Evolutionary conservation across 2,329 filamentous ascomycete species (phyloP).

Genomic region (Aspergillus sp.): DNA sequence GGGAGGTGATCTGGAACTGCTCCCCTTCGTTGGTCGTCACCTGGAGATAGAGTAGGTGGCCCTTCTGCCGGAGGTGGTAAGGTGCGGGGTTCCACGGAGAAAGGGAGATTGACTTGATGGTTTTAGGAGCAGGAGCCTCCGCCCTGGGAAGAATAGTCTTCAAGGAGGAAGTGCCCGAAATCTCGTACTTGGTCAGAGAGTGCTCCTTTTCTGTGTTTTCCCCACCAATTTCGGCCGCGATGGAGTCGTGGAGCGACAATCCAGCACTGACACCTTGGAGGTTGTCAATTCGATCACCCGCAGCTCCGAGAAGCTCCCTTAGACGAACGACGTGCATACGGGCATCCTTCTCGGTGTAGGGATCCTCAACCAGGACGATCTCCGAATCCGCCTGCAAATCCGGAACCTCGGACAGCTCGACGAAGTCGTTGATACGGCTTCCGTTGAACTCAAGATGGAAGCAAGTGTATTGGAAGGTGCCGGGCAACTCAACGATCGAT

Average conservation of each 20-base stretch:
- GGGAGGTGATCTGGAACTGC: slow-evolving; percentile 87
- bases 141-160: slow-evolving; percentile 69
- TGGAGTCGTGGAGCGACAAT: slow-evolving; percentile 79
- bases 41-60: slow-evolving; percentile 87
- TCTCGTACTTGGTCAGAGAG: slow-evolving; percentile 71
- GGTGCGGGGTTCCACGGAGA: slow-evolving; percentile 97
- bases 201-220: slow-evolving; percentile 48
- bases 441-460: slow-evolving; percentile 95
- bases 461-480: slow-evolving; percentile 95
- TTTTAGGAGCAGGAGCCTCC: slow-evolving; percentile 74
- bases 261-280: slow-evolving; percentile 84
- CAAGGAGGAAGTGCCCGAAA: slow-evolving; percentile 67
- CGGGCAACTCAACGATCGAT: slow-evolving; percentile 88
- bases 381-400: slow-evolving; percentile 75
- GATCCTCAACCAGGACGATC: slow-evolving; percentile 82
- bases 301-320: slow-evolving; percentile 87
- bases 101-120: slow-evolving; percentile 81
- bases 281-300: slow-evolving; percentile 82
- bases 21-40: slow-evolving; percentile 92
- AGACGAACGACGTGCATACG: slow-evolving; percentile 90
- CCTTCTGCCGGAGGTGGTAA: slow-evolving; percentile 83
- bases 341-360: slow-evolving; percentile 98
- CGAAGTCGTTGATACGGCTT: slow-evolving; percentile 89
- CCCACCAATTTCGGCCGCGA: slow-evolving; percentile 52
- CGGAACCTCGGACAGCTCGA: slow-evolving; percentile 85